Evolutionary conservation across 139 green algal species (phyloP), one percentile per base, ranked within the genome.

Genomic region (Deuterostichococcus epilithicus): DNA sequence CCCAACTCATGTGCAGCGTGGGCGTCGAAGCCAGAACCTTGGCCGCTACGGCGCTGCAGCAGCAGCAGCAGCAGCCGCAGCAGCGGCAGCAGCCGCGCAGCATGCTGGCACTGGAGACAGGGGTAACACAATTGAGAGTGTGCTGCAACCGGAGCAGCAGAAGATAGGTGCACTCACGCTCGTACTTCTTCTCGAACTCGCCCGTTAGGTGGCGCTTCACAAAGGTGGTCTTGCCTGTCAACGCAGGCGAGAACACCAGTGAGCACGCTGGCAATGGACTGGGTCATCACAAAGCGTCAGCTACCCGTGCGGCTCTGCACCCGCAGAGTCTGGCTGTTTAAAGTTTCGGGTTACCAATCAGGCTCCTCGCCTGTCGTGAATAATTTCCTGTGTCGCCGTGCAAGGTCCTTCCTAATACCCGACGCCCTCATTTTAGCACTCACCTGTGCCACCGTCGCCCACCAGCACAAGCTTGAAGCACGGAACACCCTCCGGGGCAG

Each of bases 171-270:
- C 28, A 85, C 90, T 88, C 70, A 95, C 90, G 94, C 86, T 99
- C 94, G 83, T 99, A 99, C 75, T 97, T 97, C 94, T 99, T 99
- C 90, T 99, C 96, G 79, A 99, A 99, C 83, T 99, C 96, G 65
- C 96, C 96, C 26, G 94, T 98, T 74, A 98, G 81, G 76, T 99
- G 96, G 66, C 96, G 92, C 92, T 99, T 99, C 1, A 99, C 94
- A 83, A 99, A 97, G 1, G 92, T 97, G 44, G 93, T 97, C 86
- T 97, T 97, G 70, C 93, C 91, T 94, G 87, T n/a, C 44, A 74
- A 39, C 3, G 63, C 18, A 15, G 18, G 66, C 26, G 44, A 20
- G 3, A 52, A 33, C 42, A 15, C 0, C 0, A 72, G 28, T 30
- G n/a, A 35, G 5, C 5, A 28, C 5, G 37, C 60, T 52, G 42